Conservation (phyloP, 2,329 filamentous ascomycete genomes). For the Stemphylium beticola region DNA sequence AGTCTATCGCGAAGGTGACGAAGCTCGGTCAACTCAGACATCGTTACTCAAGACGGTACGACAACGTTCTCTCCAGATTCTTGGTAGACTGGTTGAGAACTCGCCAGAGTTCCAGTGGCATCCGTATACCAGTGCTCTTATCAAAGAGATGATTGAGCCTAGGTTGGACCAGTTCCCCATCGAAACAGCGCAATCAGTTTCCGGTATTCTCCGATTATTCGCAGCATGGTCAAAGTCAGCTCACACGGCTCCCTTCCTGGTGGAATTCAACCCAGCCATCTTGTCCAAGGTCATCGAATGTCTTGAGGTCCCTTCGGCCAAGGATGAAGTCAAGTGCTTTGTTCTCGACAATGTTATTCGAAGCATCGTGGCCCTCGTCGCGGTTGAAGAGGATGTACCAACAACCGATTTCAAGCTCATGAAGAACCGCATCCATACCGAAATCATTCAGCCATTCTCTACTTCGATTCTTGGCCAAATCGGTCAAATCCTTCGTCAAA, state of each 20-base stretch:
- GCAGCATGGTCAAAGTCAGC: constrained; percentile 77
- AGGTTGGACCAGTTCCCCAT: constrained; percentile 77
- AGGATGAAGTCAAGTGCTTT: constrained; percentile 85
- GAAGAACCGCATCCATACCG: constrained; percentile 47
- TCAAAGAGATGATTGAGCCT: constrained; percentile 76
- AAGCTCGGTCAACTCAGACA: constrained; percentile 38
- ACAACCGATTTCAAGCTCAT: constrained; percentile 61
- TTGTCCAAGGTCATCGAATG: constrained; percentile 75
- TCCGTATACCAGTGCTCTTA: constrained; percentile 71
- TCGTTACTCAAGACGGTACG: constrained; percentile 72
- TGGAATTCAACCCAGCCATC: constrained; percentile 64
- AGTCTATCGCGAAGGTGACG: constrained; percentile 37
- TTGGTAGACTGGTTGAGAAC: constrained; percentile 78
- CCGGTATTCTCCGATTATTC: constrained; percentile 80
- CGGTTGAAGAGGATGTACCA: constrained; percentile 8
- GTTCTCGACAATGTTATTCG: constrained; percentile 77
- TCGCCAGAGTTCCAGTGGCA: constrained; percentile 74
- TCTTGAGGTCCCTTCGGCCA: constrained; percentile 73
- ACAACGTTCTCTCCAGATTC: constrained; percentile 79
- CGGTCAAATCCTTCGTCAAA: constrained; percentile 61
- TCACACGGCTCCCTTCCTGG: constrained; percentile 72
- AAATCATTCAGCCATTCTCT: constrained; percentile 69
- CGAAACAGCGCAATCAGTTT: constrained; percentile 90
- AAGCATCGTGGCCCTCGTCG: constrained; percentile 31
- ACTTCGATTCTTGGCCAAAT: constrained; percentile 66